phyloP scores from a whole-genome alignment of 2,329 filamentous ascomycete species.

The Penicillium sp. region DNA sequence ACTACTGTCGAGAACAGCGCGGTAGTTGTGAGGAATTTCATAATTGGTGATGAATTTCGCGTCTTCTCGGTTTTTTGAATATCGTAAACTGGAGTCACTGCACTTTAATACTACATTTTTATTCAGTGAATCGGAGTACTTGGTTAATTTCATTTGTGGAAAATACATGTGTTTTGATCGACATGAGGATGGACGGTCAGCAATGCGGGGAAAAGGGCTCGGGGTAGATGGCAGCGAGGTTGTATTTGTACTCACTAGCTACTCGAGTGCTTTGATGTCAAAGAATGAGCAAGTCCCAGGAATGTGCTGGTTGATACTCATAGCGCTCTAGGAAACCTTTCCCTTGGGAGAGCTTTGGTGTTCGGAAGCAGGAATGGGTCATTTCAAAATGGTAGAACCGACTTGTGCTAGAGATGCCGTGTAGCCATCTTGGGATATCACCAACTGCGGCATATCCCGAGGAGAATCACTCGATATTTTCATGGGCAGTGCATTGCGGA shows the following conservation, averaged over 20 bases:
- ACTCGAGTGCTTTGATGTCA: background rate
- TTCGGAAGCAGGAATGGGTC: too few species aligned
- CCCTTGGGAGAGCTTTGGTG: too few species aligned
- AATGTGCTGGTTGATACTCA: background rate
- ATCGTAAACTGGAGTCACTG: background rate
- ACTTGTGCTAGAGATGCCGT: background rate
- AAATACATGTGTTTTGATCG: background rate
- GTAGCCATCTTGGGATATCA: background rate
- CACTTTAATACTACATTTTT: background rate
- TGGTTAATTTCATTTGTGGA: background rate
- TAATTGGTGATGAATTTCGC: background rate
- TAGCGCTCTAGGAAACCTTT: too few species aligned
- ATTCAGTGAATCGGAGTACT: background rate
- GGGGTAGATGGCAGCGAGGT: slow-evolving; percentile 6
- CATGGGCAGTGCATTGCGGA: too few species aligned
- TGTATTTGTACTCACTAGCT: background rate
- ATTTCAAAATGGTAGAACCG: background rate
- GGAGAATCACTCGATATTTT: too few species aligned
- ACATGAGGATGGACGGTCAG: background rate
- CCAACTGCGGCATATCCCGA: too few species aligned
- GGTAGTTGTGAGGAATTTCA: background rate
- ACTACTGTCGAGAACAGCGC: background rate
- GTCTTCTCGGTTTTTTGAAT: background rate
- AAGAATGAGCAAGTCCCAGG: background rate
- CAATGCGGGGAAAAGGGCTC: background rate